Conservation (phyloP, 164 flowering plant species). For the Cinnamomum micranthum region DNA sequence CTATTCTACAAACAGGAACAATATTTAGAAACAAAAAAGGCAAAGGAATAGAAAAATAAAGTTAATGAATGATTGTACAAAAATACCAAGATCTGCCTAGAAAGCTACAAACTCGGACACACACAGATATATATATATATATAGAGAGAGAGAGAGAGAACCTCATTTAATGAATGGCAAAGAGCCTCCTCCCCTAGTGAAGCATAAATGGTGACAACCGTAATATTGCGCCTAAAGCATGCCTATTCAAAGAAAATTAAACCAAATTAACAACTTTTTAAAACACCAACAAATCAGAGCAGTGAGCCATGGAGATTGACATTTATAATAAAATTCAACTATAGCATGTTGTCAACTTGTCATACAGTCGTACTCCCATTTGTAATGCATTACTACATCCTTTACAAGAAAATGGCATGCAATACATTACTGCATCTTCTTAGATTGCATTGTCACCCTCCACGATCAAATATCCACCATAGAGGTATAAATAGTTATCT, state of each 20-base stretch:
- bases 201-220: constrained; percentile 92
- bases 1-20: too few relatives aligned
- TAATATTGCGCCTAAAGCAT: constrained; percentile 87
- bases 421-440: too few relatives aligned
- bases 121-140: too few relatives aligned
- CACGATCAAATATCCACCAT: not conserved
- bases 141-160: constrained; percentile 31
- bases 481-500: not conserved
- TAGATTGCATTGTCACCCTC: not conserved
- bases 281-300: not conserved
- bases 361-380: not conserved
- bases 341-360: not conserved
- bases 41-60: too few relatives aligned
- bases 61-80: too few relatives aligned
- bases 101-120: too few relatives aligned
- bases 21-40: too few relatives aligned
- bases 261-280: not conserved
- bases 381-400: not conserved
- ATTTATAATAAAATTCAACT: too few relatives aligned
- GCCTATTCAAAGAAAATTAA: constrained; percentile 40
- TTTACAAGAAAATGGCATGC: too few relatives aligned
- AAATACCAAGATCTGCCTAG: too few relatives aligned
- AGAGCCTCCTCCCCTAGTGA: constrained; percentile 96
- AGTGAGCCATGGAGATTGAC: not conserved
- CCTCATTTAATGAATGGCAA: constrained; percentile 89